These are phyloP conservation scores for Aurantiochytrium sp. DNA, from an alignment of 108 stramenopile genomes.

Conservation along the genomic window DNA sequence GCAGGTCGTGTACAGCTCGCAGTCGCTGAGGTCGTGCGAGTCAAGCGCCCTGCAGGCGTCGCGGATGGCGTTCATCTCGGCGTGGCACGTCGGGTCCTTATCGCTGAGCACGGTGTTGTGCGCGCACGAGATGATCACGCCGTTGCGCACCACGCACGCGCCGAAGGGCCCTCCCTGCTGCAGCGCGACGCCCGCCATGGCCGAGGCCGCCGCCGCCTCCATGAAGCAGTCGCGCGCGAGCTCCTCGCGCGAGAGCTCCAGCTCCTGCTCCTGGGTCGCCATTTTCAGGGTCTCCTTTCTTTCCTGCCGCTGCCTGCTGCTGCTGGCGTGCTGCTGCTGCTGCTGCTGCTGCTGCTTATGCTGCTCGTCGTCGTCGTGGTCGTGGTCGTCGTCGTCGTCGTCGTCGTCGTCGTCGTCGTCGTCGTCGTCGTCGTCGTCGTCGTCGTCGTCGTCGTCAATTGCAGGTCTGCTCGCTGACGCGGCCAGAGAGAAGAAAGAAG, in stretches of 20 bases:
- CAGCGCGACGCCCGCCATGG: neutral
- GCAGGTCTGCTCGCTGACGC: neutral
- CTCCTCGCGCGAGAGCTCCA: neutral
- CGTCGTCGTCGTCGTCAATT: no score
- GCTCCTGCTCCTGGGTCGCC: neutral
- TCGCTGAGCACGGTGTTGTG: constrained; percentile 32
- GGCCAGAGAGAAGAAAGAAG: neutral
- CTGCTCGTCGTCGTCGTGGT: no score
- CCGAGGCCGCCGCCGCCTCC: constrained; percentile 15
- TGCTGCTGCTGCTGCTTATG: no score
- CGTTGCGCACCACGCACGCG: constrained; percentile 28
- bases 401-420: no score
- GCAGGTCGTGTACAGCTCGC: constrained; percentile 20
- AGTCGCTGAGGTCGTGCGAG: constrained; percentile 22
- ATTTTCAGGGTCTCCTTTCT: neutral
- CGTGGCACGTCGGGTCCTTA: constrained; percentile 26
- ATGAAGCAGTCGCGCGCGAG: neutral
- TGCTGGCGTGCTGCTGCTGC: neutral
- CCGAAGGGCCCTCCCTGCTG: constrained; percentile 23
- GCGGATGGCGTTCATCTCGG: constrained; percentile 29
- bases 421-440: no score
- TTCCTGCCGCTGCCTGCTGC: neutral
- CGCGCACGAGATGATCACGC: neutral
- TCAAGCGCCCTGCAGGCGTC: constrained; percentile 18
- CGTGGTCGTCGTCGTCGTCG: no score